Conservation (phyloP, 805 yeast genomes). For the Hanseniaspora hatyaiensis region DNA sequence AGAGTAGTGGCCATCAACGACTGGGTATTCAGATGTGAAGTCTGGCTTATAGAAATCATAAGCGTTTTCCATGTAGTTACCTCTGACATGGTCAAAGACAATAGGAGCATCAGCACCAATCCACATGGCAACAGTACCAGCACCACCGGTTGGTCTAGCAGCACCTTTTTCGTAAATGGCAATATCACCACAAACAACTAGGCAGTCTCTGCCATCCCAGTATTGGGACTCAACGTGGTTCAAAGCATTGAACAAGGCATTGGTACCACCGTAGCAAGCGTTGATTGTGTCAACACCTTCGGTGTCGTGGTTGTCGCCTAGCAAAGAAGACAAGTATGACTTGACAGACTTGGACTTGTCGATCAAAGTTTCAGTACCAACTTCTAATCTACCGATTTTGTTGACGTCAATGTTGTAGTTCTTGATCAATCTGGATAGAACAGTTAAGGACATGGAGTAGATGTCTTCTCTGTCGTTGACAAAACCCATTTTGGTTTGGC, state of each 20-base stretch:
- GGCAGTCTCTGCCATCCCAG: slow-evolving; percentile 98
- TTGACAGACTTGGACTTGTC: slow-evolving; percentile 96
- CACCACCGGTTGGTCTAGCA: slow-evolving; percentile 99
- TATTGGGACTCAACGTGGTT: slow-evolving; percentile 93
- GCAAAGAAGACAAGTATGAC: slow-evolving; percentile 87
- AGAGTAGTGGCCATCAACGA: slow-evolving; percentile 94
- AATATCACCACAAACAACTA: slow-evolving; percentile 94
- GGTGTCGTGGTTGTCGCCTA: slow-evolving; percentile 76
- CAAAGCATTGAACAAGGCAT: slow-evolving; percentile 82
- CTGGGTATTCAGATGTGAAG: slow-evolving; percentile 90
- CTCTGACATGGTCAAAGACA: slow-evolving; percentile 79
- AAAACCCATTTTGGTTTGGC: slow-evolving; percentile 96
- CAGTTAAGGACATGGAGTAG: slow-evolving; percentile 91
- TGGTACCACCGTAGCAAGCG: slow-evolving; percentile 98
- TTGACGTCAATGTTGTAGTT: slow-evolving; percentile 74
- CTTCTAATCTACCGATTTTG: slow-evolving; percentile 86
- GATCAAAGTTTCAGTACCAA: slow-evolving; percentile 92
- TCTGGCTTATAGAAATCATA: slow-evolving; percentile 98
- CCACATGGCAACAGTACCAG: slow-evolving; percentile 86
- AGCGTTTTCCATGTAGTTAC: slow-evolving; percentile 90
- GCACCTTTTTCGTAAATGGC: slow-evolving; percentile 95
- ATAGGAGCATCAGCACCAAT: slow-evolving; percentile 98
- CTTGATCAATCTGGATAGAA: slow-evolving; percentile 57
- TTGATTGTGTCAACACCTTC: slow-evolving; percentile 94
- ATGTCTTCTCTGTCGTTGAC: slow-evolving; percentile 97